These are phyloP conservation scores for Malbranchea zuffiana DNA, from an alignment of 2,329 filamentous ascomycete genomes.

Conservation along the genomic window DNA sequence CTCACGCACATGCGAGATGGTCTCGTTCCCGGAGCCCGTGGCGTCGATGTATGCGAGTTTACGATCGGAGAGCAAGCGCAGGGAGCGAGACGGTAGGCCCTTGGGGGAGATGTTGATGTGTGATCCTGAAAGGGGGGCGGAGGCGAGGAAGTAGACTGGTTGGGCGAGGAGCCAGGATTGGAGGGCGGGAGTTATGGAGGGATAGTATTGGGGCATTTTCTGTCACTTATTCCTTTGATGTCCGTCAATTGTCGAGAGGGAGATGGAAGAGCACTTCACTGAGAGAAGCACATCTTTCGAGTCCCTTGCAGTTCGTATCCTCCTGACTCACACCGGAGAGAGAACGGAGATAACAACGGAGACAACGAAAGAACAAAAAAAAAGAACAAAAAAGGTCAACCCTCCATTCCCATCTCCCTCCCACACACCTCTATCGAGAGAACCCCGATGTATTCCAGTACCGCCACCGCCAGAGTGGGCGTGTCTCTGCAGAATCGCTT, in stretches of 20 bases:
- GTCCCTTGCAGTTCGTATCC: no score
- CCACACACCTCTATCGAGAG: no score
- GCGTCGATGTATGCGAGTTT: constrained; percentile 61
- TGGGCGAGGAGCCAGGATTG: constrained; percentile 55
- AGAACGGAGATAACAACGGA: no score
- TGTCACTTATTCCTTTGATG: neutral
- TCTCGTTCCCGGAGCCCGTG: constrained; percentile 66
- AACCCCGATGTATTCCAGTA: constrained; percentile 41
- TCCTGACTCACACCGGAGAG: no score
- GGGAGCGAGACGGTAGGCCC: constrained; percentile 52
- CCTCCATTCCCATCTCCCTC: constrained; percentile 27
- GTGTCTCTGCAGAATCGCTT: constrained; percentile 49
- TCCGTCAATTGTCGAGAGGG: no score
- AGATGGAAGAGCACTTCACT: no score
- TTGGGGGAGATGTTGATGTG: constrained; percentile 73
- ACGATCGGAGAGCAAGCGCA: constrained; percentile 49
- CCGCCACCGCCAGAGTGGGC: constrained; percentile 46
- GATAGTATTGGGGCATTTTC: constrained; percentile 51
- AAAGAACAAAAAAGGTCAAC: constrained; percentile 27
- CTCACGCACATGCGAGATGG: constrained; percentile 63
- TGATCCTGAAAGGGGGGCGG: constrained; percentile 53
- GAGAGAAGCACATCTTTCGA: no score
- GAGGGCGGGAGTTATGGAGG: constrained; percentile 45
- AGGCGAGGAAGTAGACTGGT: constrained; percentile 64
- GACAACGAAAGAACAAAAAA: constrained; percentile 13